Base-by-base conservation (phyloP, 192 early-diverging fungal genomes). In the Chytriomyces sp. region DNA sequence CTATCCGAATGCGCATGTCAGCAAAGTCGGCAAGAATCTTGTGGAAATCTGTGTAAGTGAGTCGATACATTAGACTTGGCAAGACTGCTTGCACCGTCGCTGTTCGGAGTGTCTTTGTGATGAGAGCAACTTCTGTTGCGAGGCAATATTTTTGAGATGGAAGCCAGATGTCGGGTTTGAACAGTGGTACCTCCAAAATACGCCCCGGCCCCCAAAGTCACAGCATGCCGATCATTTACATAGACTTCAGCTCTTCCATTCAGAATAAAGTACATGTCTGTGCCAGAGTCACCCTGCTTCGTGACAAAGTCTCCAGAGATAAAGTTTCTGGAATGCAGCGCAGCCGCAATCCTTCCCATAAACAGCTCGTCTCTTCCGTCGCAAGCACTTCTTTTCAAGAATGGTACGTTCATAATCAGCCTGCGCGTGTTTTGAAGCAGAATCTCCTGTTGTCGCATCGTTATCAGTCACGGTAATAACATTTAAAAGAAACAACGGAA, bases 341-440 rank as follows among this genome's bases (percentile, higher is more conserved):
- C 80, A 46, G 26, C 66, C 4, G 82, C 86, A 13, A 87, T 77
- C 13, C 73, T 69, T 13, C 79, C 62, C 4, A 85, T 23, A 69
- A 87, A 87, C 16, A 60, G 24, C 44, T 77, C 75, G 53, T 87
- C 86, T 49, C 84, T 75, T 9, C 84, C 84, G 48, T 85, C 84
- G 16, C 65, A 60, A 8, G 71, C 71, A 20, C 76, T 72, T 23
- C 82, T 70, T 45, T 68, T 74, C 20, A 87, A 67, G 61, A 87
- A 35, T 35, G 28, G 28, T 35, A 35, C 28, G 28, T 35, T 35
- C 28, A 35, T 35, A 35, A 35, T 35, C 18, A 87, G 77, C 9
- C 71, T 76, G 8, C 79, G 66, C 44, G 82, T 83, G 50, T 85
- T 82, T 61, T 82, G 76, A 43, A 85, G 50, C 6, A 75, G 45